Evolutionary conservation across 2,329 filamentous ascomycete species (phyloP).

Genomic region (Alternaria longipes): DNA sequence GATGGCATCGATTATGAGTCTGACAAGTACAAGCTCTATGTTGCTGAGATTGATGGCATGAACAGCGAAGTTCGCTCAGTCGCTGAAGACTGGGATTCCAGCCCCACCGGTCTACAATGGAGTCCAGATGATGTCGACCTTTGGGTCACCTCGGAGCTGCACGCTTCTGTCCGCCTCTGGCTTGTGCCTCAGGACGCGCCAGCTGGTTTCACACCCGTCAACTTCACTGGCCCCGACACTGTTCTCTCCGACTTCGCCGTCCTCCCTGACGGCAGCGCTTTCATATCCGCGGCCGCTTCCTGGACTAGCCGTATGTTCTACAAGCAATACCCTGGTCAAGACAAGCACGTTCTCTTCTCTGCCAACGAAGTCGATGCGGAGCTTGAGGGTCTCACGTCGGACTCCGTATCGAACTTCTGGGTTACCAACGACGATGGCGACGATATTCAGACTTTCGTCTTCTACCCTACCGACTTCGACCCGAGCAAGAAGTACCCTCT

Average conservation of each 20-base stretch:
- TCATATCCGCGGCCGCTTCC: slow-evolving; percentile 42
- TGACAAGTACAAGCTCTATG: slow-evolving; percentile 69
- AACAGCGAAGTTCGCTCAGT: slow-evolving; percentile 37
- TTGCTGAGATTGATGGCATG: slow-evolving; percentile 45
- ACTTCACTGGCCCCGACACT: slow-evolving; percentile 57
- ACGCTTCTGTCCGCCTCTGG: slow-evolving; percentile 59
- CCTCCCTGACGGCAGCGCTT: slow-evolving; percentile 66
- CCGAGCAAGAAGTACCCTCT: slow-evolving; percentile 77
- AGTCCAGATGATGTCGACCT: slow-evolving; percentile 42
- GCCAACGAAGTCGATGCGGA: slow-evolving; percentile 72
- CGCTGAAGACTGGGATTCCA: slow-evolving; percentile 49
- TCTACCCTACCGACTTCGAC: slow-evolving; percentile 72
- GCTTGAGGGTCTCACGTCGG: slow-evolving; percentile 69
- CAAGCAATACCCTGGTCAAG: slow-evolving; percentile 34
- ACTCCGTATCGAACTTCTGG: slow-evolving; percentile 74
- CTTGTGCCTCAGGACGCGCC: slow-evolving; percentile 68
- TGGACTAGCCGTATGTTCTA: slow-evolving; percentile 49
- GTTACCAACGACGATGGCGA: slow-evolving; percentile 68
- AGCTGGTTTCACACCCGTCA: slow-evolving; percentile 55
- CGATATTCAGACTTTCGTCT: slow-evolving; percentile 71
- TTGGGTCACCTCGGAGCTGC: slow-evolving; percentile 45
- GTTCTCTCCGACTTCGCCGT: slow-evolving; percentile 58
- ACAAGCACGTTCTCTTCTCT: slow-evolving; percentile 60
- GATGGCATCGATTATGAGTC: slow-evolving; percentile 75
- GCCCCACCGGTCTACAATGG: slow-evolving; percentile 40